These are phyloP conservation scores for Ophiostoma angusticollis DNA, from an alignment of 2,329 filamentous ascomycete species.

Conservation along the genomic window DNA sequence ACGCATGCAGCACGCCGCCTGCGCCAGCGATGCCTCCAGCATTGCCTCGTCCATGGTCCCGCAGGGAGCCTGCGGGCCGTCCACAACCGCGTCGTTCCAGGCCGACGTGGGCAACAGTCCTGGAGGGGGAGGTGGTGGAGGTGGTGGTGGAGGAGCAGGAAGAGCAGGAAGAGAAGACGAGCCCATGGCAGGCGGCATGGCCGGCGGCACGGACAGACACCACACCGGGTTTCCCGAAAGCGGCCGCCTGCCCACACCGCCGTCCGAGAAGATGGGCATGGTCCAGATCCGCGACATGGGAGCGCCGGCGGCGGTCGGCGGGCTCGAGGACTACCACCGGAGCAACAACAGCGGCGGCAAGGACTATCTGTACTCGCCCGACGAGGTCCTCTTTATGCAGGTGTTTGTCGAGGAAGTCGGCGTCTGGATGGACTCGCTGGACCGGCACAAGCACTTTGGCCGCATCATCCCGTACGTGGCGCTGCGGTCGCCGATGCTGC, in stretches of 20 bases:
- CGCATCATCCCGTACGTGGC: constrained; percentile 72
- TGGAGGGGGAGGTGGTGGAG: constrained; percentile 13
- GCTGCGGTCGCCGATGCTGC: constrained; percentile 70
- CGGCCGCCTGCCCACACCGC: constrained; percentile 25
- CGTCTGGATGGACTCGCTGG: constrained; percentile 88
- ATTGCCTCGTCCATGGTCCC: constrained; percentile 26
- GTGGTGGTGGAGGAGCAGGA: not conserved
- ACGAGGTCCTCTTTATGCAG: constrained; percentile 83
- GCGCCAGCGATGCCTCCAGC: constrained; percentile 26
- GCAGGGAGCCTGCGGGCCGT: constrained; percentile 21
- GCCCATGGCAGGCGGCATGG: too few species aligned
- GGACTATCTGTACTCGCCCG: constrained; percentile 57
- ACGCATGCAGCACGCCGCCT: constrained; percentile 18
- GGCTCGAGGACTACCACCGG: not conserved
- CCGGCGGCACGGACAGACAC: too few species aligned
- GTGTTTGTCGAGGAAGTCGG: constrained; percentile 85
- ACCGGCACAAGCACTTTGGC: constrained; percentile 76
- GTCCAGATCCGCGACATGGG: not conserved
- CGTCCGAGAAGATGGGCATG: constrained; percentile 23
- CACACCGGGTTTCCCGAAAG: not conserved
- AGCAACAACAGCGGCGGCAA: constrained; percentile 24
- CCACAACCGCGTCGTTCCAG: constrained; percentile 16
- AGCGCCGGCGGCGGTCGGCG: not conserved
- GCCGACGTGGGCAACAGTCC: constrained; percentile 11
- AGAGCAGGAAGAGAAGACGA: too few species aligned